A percentile compares a stretch with the other conserved stretches of the same genome.
These are phyloP conservation scores for Pseudodiploospora longispora DNA, from an alignment of 2,329 filamentous ascomycete species.

Conservation along the genomic window DNA sequence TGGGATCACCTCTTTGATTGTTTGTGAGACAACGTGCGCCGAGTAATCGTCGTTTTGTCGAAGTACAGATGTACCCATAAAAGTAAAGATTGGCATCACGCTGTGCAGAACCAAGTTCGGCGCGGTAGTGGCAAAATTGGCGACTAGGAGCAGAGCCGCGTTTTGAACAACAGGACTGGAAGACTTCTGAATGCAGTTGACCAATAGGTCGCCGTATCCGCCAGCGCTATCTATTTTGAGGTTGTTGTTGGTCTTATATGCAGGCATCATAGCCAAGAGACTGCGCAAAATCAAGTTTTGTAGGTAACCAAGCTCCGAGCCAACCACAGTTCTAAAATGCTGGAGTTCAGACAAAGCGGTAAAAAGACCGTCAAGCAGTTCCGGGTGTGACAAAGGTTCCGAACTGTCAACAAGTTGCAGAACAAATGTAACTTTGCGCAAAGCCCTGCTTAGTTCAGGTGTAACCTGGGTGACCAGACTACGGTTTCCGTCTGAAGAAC, in stretches of 20 bases:
- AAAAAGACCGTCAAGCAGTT: constrained; percentile 74
- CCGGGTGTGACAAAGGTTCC: constrained; percentile 63
- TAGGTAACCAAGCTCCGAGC: constrained; percentile 83
- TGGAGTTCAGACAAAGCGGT: constrained; percentile 79
- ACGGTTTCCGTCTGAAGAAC: constrained; percentile 58
- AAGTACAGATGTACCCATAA: constrained; percentile 88
- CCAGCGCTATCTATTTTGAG: constrained; percentile 67
- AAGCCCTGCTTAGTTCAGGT: constrained; percentile 55
- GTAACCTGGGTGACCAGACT: constrained; percentile 54
- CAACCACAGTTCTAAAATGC: constrained; percentile 70
- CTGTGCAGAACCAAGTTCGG: constrained; percentile 91
- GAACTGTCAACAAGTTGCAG: constrained; percentile 82
- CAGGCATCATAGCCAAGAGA: constrained; percentile 74
- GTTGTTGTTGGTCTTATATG: constrained; percentile 53
- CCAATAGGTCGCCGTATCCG: constrained; percentile 81
- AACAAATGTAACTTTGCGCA: constrained; percentile 76
- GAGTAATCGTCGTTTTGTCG: constrained; percentile 95
- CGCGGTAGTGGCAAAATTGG: constrained; percentile 75
- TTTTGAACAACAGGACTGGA: constrained; percentile 92
- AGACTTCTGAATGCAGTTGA: constrained; percentile 88
- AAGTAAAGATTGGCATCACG: constrained; percentile 98
- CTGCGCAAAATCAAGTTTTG: constrained; percentile 78
- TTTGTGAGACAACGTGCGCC: constrained; percentile 89
- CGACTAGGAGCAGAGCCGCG: constrained; percentile 78
- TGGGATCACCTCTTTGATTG: constrained; percentile 88